These are phyloP conservation scores for Rhamnella rubrinervis DNA, from an alignment of 331 rosid species.

Conservation along the genomic window DNA sequence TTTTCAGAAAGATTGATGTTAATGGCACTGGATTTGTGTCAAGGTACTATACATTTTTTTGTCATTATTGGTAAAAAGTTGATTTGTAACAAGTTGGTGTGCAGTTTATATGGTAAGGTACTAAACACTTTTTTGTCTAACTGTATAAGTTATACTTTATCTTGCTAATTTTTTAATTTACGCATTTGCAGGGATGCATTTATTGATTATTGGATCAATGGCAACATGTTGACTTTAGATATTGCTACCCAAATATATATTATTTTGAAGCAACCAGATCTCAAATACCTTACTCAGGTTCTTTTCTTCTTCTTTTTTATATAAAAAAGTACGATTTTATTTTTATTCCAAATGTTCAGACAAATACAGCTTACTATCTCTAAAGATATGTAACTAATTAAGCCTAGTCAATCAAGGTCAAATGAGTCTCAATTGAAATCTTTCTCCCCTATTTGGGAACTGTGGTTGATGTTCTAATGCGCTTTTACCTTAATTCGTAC, in stretches of 20 bases:
- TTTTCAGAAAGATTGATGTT: slow-evolving; percentile 82
- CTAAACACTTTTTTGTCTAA: neutral
- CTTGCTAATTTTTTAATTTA: slow-evolving; percentile 10
- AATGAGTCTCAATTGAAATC: no score
- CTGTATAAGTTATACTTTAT: neutral
- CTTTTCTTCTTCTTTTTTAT: slow-evolving; percentile 11
- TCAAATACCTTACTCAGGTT: slow-evolving; percentile 84
- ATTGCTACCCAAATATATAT: slow-evolving; percentile 75
- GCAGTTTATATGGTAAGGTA: no score
- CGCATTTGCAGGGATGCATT: slow-evolving; percentile 66
- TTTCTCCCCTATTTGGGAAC: no score
- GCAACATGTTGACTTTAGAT: slow-evolving; percentile 85
- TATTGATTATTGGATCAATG: slow-evolving; percentile 83
- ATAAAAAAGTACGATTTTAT: no score
- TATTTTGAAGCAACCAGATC: slow-evolving; percentile 87
- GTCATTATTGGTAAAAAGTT: slow-evolving; percentile 13
- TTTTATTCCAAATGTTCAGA: slow-evolving; percentile 5
- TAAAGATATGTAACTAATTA: slow-evolving; percentile 1
- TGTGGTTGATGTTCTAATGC: no score
- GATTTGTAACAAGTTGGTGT: no score
- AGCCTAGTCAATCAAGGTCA: neutral
- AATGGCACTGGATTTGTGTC: slow-evolving; percentile 74
- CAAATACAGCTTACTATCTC: slow-evolving; percentile 1
- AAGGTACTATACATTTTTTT: slow-evolving; percentile 54
- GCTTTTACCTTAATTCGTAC: slow-evolving; percentile 9